Conservation (phyloP, 345 rosid species). For the Cardamine resedifolia region DNA sequence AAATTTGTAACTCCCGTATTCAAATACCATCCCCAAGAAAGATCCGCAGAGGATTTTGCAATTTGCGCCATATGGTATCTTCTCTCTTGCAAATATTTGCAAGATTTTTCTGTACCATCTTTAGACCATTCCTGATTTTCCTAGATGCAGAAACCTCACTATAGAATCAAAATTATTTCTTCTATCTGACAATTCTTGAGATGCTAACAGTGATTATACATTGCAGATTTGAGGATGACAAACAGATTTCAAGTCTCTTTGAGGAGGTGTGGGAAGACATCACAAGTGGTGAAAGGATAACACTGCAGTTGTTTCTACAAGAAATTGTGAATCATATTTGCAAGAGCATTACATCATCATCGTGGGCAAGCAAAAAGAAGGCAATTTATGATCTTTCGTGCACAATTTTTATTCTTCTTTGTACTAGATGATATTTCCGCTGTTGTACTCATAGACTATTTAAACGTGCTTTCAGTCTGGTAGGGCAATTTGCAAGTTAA, state of each 20-base stretch:
- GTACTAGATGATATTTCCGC: conserved; percentile 6
- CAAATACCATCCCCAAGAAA: conserved; percentile 7
- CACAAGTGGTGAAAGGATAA: conserved; percentile 77
- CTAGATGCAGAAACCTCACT: not conserved
- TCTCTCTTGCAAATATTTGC: conserved; percentile 5
- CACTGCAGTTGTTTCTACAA: conserved; percentile 73
- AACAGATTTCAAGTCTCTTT: conserved; percentile 70
- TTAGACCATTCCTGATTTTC: not conserved
- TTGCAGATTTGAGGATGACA: conserved; percentile 94
- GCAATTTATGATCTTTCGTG: conserved; percentile 30
- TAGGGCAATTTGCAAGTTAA: conserved; percentile 74
- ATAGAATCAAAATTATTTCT: not conserved
- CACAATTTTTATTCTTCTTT: conserved; percentile 1
- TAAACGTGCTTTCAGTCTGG: conserved; percentile 61
- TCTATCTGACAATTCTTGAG: not conserved
- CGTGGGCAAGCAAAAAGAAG: conserved; percentile 91
- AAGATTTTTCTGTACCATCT: not conserved
- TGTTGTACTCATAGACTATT: conserved; percentile 13
- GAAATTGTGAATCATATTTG: conserved; percentile 80
- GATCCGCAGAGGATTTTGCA: conserved; percentile 1
- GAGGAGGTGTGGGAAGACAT: conserved; percentile 98
- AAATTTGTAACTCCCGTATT: not conserved
- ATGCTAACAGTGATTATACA: conserved; percentile 3
- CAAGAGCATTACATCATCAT: conserved; percentile 73
- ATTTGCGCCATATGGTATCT: not conserved